Conservation (phyloP, 306 rosid genomes). For the Ormosia emarginata region DNA sequence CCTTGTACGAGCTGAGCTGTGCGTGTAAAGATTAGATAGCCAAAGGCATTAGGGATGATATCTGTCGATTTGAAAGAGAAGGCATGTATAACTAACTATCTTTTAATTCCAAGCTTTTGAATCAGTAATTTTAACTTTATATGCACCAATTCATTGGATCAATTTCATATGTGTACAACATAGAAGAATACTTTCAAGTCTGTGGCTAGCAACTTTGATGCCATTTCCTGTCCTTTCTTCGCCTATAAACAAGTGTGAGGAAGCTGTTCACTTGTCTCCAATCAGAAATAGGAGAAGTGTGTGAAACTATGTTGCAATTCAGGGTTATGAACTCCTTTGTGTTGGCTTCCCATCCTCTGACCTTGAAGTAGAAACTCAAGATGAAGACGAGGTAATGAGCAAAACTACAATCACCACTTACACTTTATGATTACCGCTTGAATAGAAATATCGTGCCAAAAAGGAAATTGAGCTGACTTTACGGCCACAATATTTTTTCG, state of each 20-base stretch:
- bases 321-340: conserved; percentile 99
- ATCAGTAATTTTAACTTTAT: conserved; percentile 13
- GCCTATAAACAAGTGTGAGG: not conserved
- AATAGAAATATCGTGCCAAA: not conserved
- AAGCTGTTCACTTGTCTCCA: not conserved
- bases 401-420: not conserved
- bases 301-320: conserved; percentile 20
- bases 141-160: conserved; percentile 1
- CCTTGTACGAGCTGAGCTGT: conserved; percentile 94
- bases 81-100: conserved; percentile 31
- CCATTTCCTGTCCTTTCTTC: not conserved
- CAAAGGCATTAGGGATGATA: conserved; percentile 93
- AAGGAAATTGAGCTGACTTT: too few species aligned
- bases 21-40: conserved; percentile 89
- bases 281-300: not conserved
- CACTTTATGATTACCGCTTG: conserved; percentile 1
- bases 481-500: too few species aligned
- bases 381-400: conserved; percentile 88
- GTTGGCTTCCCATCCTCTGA: conserved; percentile 93
- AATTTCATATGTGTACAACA: not conserved
- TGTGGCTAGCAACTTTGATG: not conserved
- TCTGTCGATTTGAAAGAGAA: conserved; percentile 84
- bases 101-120: not conserved
- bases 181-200: not conserved
- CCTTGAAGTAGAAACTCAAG: conserved; percentile 96